phyloP scores from a whole-genome alignment of 2,329 filamentous ascomycete genomes.

The Claviceps citrina region DNA sequence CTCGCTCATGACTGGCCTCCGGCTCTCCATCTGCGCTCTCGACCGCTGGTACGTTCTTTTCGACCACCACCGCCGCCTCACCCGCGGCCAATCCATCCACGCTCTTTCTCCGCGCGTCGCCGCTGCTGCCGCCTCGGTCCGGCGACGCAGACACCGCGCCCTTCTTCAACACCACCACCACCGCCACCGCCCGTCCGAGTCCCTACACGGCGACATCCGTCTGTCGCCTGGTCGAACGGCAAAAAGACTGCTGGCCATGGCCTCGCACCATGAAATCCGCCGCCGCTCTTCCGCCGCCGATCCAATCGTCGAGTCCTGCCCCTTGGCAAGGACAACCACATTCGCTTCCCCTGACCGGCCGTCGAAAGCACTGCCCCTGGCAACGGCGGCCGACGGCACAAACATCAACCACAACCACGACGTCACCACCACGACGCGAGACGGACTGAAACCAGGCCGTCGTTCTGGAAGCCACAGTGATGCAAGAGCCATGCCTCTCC shows the following conservation, averaged over 20 bases:
- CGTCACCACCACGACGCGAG: neutral
- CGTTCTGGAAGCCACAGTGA: neutral
- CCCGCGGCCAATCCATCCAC: conserved; percentile 23
- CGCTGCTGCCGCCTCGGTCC: conserved; percentile 23
- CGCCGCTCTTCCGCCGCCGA: conserved; percentile 26
- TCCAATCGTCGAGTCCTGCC: conserved; percentile 15
- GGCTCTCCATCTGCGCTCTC: conserved; percentile 31
- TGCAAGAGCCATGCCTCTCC: conserved; percentile 18
- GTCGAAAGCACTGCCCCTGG: conserved; percentile 2
- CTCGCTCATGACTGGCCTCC: conserved; percentile 31
- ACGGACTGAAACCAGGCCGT: neutral
- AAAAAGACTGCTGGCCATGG: conserved; percentile 18
- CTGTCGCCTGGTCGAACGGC: conserved; percentile 9
- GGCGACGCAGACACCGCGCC: conserved; percentile 21
- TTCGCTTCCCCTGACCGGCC: conserved; percentile 11
- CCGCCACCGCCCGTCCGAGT: no score
- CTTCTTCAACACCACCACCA: neutral
- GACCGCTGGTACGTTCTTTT: conserved; percentile 30
- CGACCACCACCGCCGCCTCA: conserved; percentile 28
- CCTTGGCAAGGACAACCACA: conserved; percentile 9
- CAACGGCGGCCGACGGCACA: conserved; percentile 3
- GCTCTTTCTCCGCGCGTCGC: conserved; percentile 29
- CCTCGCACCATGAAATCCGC: conserved; percentile 23
- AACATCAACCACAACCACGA: neutral
- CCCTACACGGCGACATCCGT: no score